Evolutionary conservation across 75 land plant species (phyloP), one percentile per base, ranked within the genome.

Genomic region (Sequoia sempervirens): DNA sequence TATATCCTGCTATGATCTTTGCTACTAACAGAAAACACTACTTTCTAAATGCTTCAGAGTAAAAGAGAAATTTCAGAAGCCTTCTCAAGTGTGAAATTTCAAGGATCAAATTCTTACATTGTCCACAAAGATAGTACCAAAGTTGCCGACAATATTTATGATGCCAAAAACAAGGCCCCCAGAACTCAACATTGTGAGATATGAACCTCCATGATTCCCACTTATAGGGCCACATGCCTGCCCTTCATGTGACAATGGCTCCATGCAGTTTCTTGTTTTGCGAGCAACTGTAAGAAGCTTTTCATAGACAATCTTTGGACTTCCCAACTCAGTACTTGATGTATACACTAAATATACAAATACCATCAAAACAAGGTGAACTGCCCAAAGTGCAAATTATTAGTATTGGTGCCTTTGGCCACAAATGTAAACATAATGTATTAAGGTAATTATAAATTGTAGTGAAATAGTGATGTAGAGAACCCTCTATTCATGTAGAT

Each of bases 91-190:
- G n/a, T 80, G 38, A 53, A 80, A 53, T 53, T 54, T 41, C n/a
- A 47, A 26, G 46, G 41, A 50, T 40, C 36, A 30, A 46, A 2
- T 72, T 80, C 93, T 91, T 90, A 97, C 99, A 90, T 97, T 95
- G 86, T 97, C 98, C 50, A 95, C 98, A 85, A 95, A 97, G 73
- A 97, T 96, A 23, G 99, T 97, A 37, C 98, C 98, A 81, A 97
- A 97, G 83, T 95, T 94, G 41, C 98, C 98, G 81, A 97, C 87
- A 83, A 97, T 94, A 87, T 97, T 97, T 85, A 97, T 95, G 73
- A 97, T 94, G 53, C 98, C 99, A 81, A 97, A 97, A 69, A 95
- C 93, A 78, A 97, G 89, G 45, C 99, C 99, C 5, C 98, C 96
- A 3, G 98, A 93, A 74, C 99, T 97, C 82, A 97, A 82, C 98